Evolutionary conservation across 768 basidiomycete genomes (phyloP).

Genomic region (Pisolithus albus): DNA sequence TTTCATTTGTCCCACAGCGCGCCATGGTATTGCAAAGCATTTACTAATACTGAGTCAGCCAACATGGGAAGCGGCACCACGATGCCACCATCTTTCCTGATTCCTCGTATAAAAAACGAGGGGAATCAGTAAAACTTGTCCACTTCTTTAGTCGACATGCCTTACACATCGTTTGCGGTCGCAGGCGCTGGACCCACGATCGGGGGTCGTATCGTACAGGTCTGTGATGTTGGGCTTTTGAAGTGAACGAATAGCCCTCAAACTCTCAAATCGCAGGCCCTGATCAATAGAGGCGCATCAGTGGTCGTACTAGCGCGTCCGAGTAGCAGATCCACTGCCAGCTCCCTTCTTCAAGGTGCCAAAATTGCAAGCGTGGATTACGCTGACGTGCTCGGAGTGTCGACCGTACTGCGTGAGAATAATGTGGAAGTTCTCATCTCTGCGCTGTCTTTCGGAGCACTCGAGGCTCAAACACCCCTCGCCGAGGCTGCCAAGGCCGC

Average conservation of each 20-base stretch:
- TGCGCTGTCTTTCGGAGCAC: conserved; percentile 24
- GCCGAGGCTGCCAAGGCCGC: conserved; percentile 33
- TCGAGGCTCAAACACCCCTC: conserved; percentile 20
- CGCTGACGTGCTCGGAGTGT: conserved; percentile 17
- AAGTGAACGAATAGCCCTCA: not conserved
- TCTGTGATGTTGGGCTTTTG: not conserved
- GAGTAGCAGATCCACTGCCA: conserved; percentile 14
- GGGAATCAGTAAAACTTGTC: no score
- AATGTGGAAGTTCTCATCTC: conserved; percentile 31
- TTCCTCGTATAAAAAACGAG: no score
- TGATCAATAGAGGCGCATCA: conserved; percentile 15
- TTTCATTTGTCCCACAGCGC: no score
- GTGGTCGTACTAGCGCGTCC: conserved; percentile 21
- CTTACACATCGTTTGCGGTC: conserved; percentile 31
- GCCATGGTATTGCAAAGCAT: no score
- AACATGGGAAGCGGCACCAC: no score
- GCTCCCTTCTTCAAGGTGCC: conserved; percentile 19
- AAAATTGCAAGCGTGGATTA: conserved; percentile 25
- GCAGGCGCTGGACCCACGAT: conserved; percentile 31
- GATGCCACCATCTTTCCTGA: no score
- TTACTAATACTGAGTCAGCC: no score
- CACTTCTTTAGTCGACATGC: conserved; percentile 9
- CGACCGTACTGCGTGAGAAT: conserved; percentile 24
- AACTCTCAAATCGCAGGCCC: conserved; percentile 11
- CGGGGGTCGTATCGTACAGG: conserved; percentile 29